A percentile compares a stretch with the other conserved stretches of the same genome.
Evolutionary conservation across 768 basidiomycete genomes (phyloP).

Genomic region (Paxillus involutus): DNA sequence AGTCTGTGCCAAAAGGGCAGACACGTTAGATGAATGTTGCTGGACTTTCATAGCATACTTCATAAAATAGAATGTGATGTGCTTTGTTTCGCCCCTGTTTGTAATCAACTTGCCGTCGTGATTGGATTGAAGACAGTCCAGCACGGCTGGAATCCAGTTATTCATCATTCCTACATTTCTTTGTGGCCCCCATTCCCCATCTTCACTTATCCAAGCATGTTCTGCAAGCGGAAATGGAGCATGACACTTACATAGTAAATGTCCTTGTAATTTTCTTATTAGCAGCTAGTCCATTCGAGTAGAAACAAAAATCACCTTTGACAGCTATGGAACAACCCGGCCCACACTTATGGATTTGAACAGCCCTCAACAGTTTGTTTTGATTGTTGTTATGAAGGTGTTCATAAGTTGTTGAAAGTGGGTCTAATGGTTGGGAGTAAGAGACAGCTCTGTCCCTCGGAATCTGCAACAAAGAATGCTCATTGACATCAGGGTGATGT

Average conservation of each 20-base stretch:
- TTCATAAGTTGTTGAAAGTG: too few species aligned
- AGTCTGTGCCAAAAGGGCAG: neutral
- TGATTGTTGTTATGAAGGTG: too few species aligned
- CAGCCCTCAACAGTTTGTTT: too few species aligned
- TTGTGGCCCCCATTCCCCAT: neutral
- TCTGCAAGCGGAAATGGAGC: neutral
- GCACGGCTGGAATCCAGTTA: slow-evolving; percentile 1
- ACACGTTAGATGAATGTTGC: neutral
- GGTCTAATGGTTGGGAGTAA: too few species aligned
- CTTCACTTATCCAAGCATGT: neutral
- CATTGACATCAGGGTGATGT: too few species aligned
- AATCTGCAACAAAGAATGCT: too few species aligned
- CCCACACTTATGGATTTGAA: too few species aligned
- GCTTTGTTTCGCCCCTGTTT: slow-evolving; percentile 33
- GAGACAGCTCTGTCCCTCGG: too few species aligned
- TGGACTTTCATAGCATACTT: slow-evolving; percentile 37
- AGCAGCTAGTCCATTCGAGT: too few species aligned
- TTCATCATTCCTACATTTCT: neutral
- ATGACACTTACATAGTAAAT: neutral
- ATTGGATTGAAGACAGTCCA: slow-evolving; percentile 21
- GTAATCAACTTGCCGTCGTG: slow-evolving; percentile 43
- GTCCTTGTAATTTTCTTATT: too few species aligned
- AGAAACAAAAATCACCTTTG: too few species aligned
- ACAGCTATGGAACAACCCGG: too few species aligned
- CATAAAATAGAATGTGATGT: slow-evolving; percentile 34